These are phyloP conservation scores for Lactarius hatsudake DNA, from an alignment of 768 basidiomycete genomes.

Conservation along the genomic window DNA sequence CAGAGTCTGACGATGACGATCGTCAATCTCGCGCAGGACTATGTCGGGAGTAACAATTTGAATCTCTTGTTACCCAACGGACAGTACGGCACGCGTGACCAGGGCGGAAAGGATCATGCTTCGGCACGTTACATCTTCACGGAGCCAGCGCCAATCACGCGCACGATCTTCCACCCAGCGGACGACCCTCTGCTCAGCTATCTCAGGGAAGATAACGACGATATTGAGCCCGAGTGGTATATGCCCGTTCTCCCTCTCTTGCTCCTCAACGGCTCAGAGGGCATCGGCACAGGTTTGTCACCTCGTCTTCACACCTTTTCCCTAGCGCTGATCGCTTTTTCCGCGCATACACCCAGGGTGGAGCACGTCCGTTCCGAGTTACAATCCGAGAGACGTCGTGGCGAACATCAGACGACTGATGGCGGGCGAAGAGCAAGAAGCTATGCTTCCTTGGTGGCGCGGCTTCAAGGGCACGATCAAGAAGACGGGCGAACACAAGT, in stretches of 20 bases:
- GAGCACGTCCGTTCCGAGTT: conserved; percentile 91
- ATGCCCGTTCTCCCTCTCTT: conserved; percentile 87
- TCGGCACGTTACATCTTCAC: conserved; percentile 97
- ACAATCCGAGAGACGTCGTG: conserved; percentile 89
- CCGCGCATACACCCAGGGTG: conserved; percentile 55
- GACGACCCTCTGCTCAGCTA: conserved; percentile 86
- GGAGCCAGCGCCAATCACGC: conserved; percentile 66
- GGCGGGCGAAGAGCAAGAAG: conserved; percentile 74
- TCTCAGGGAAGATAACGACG: conserved; percentile 79
- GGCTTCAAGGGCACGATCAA: conserved; percentile 91
- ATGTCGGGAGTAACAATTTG: conserved; percentile 93
- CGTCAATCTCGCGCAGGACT: conserved; percentile 90
- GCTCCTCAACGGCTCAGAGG: conserved; percentile 91
- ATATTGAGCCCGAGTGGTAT: conserved; percentile 94
- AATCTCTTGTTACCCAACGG: conserved; percentile 86
- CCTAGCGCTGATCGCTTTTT: background rate
- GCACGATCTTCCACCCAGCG: conserved; percentile 71
- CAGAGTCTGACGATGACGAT: conserved; percentile 83
- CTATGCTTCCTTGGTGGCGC: conserved; percentile 97
- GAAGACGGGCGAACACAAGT: conserved; percentile 78
- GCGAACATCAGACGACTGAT: conserved; percentile 83
- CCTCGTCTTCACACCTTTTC: conserved; percentile 7
- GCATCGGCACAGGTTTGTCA: conserved; percentile 87
- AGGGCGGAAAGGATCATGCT: conserved; percentile 95
- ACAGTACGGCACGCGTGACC: conserved; percentile 92